These are phyloP conservation scores for Ramularia collo-cygni DNA, from an alignment of 2,329 filamentous ascomycete species.

Conservation along the genomic window DNA sequence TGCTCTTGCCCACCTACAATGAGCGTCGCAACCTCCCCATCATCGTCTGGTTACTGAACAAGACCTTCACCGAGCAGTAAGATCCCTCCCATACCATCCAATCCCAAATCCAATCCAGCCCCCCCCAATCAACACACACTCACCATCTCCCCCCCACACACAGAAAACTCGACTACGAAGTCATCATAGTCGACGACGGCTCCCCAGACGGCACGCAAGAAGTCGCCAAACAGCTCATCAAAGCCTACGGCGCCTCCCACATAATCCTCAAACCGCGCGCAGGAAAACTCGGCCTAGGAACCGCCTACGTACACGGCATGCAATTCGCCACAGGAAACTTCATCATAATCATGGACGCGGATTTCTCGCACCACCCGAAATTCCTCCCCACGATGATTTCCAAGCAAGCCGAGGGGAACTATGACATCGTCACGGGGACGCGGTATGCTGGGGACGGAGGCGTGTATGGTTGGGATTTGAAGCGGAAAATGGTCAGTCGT, in stretches of 20 bases:
- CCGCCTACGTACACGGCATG: conserved; percentile 90
- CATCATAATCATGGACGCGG: conserved; percentile 99
- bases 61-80: conserved; percentile 83
- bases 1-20: conserved; percentile 97
- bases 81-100: conserved; percentile 21
- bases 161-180: conserved; percentile 91
- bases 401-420: conserved; percentile 68
- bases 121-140: too few relatives aligned
- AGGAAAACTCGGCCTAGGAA: conserved; percentile 94
- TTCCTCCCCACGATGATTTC: conserved; percentile 94
- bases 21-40: conserved; percentile 96
- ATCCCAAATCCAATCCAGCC: not conserved
- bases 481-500: conserved; percentile 66
- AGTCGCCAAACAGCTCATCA: conserved; percentile 82
- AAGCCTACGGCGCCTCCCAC: conserved; percentile 64
- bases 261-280: conserved; percentile 80
- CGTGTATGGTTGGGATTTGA: conserved; percentile 94
- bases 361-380: conserved; percentile 98
- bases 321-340: conserved; percentile 88
- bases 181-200: conserved; percentile 97
- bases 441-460: conserved; percentile 80
- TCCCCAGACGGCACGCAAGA: conserved; percentile 92
- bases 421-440: conserved; percentile 95
- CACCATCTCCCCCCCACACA: too few relatives aligned
- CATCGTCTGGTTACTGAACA: conserved; percentile 87